Evolutionary conservation across 1,284 basidiomycete genomes (phyloP), one percentile per base, ranked within the genome.

Genomic region (Ceratobasidium sp.): DNA sequence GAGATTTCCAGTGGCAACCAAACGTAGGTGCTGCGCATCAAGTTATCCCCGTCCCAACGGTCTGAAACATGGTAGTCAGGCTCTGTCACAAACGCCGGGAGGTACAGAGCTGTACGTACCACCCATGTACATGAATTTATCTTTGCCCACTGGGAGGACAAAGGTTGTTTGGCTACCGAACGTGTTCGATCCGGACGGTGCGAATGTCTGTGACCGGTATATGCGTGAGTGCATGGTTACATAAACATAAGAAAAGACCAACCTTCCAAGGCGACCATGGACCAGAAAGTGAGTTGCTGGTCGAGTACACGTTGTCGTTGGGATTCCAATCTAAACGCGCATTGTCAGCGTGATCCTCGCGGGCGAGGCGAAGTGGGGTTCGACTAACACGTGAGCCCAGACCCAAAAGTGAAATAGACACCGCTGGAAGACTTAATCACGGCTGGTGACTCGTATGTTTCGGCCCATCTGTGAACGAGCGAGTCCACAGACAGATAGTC

Each of bases 101-200:
- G 20, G 57, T 23, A 30, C 41, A 23, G 3, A 64, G 16, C 16
- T 16, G 23, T 41, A 67, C 78, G 18, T 62, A 79, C 78, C 78
- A 52, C 79, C 79, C 79, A 79, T 79, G 50, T 79, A 79, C 77
- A 79, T 78, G 59, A 78, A 79, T 30, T 30, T 30, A 68, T 70
- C 78, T 55, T 73, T 75, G 23, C 79, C 79, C 16, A 79, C 65
- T 48, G 73, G 79, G 27, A 30, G 27, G 2, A 30, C 27, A 30
- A 30, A 30, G 27, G 27, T 30, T 2, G 27, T 30, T 30, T 79
- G 79, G 46, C 77, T 78, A 55, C 78, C 77, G 38, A 77, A 79
- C 3, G 79, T 79, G 35, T 60, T 54, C 20, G 77, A 46, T 18
- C 79, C 79, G 20, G 79, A 4, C 46, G 79, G 79, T 6, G 79